phyloP scores from a whole-genome alignment of 495 filamentous ascomycete species.

The Xylaria scruposa region DNA sequence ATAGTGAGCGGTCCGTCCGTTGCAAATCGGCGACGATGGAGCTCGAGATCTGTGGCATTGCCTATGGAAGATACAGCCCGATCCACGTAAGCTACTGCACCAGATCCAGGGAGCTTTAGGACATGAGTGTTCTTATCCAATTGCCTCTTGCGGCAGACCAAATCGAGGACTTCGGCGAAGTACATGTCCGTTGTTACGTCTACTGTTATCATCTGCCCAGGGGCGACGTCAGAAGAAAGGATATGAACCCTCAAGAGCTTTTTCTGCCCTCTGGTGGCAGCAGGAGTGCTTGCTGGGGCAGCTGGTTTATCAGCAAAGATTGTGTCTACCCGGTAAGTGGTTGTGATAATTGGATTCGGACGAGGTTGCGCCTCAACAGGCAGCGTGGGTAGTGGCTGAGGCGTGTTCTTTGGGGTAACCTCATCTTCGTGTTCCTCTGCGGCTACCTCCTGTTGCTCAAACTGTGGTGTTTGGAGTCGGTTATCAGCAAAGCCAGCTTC shows the following conservation, averaged over 20 bases:
- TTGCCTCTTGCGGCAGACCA: slow-evolving; percentile 86
- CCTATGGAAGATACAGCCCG: slow-evolving; percentile 90
- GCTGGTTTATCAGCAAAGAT: slow-evolving; percentile 72
- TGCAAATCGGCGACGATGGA: slow-evolving; percentile 83
- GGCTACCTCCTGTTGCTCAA: slow-evolving; percentile 58
- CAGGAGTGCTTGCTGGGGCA: slow-evolving; percentile 64
- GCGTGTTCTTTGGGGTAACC: slow-evolving; percentile 50
- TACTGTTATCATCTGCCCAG: slow-evolving; percentile 71
- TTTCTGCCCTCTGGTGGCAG: slow-evolving; percentile 66
- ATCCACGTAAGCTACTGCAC: slow-evolving; percentile 80
- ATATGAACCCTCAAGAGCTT: slow-evolving; percentile 81
- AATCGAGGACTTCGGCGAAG: slow-evolving; percentile 89
- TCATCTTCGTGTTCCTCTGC: slow-evolving; percentile 47
- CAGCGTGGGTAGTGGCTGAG: slow-evolving; percentile 49
- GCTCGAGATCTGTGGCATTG: slow-evolving; percentile 81
- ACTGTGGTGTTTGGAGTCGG: slow-evolving; percentile 72
- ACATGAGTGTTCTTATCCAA: slow-evolving; percentile 90
- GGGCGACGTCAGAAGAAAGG: slow-evolving; percentile 72
- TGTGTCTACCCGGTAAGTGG: slow-evolving; percentile 62
- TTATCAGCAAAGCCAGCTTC: slow-evolving; percentile 80
- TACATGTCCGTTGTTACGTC: slow-evolving; percentile 93
- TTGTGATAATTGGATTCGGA: slow-evolving; percentile 65
- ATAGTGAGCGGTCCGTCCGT: slow-evolving; percentile 78
- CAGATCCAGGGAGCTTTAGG: slow-evolving; percentile 83
- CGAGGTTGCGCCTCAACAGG: slow-evolving; percentile 44